Percentiles rank a stretch among this genome's conserved stretches.
phyloP scores from a whole-genome alignment of 768 basidiomycete genomes.

The Collybia nuda region DNA sequence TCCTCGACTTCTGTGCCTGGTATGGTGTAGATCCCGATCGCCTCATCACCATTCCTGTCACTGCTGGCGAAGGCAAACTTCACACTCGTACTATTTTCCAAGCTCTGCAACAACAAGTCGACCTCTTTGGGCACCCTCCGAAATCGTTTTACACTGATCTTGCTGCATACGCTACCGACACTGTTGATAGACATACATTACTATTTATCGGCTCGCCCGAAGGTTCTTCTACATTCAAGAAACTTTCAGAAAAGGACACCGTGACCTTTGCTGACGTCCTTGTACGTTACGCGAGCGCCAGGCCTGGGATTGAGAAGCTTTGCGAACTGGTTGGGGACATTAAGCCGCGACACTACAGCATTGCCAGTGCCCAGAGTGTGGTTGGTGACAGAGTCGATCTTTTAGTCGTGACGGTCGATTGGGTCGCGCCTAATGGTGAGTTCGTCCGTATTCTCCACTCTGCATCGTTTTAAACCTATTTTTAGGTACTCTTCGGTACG shows the following conservation, averaged over 20 bases:
- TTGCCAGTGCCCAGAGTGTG: constrained; percentile 92
- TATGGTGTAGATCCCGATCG: constrained; percentile 83
- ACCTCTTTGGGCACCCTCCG: constrained; percentile 93
- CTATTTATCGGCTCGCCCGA: constrained; percentile 94
- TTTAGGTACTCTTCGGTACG: constrained; percentile 73
- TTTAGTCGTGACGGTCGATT: constrained; percentile 94
- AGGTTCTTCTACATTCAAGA: constrained; percentile 91
- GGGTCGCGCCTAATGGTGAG: constrained; percentile 82
- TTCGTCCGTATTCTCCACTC: constrained; percentile 2
- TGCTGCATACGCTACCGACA: constrained; percentile 66
- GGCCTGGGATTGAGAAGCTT: constrained; percentile 79
- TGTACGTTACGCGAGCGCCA: constrained; percentile 71
- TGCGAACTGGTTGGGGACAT: constrained; percentile 92
- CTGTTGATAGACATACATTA: constrained; percentile 75
- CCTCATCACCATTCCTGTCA: constrained; percentile 80
- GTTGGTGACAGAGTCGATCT: constrained; percentile 95
- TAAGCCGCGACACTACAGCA: constrained; percentile 97
- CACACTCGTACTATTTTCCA: constrained; percentile 97
- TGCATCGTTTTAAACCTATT: background rate
- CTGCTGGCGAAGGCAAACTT: constrained; percentile 60
- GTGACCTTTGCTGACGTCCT: constrained; percentile 91
- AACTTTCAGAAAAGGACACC: constrained; percentile 91
- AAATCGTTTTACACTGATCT: constrained; percentile 95
- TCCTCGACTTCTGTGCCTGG: constrained; percentile 86
- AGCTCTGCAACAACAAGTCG: constrained; percentile 93